Conservation (phyloP, 169 alveolate genomes). For the Plasmodium berghei region DNA sequence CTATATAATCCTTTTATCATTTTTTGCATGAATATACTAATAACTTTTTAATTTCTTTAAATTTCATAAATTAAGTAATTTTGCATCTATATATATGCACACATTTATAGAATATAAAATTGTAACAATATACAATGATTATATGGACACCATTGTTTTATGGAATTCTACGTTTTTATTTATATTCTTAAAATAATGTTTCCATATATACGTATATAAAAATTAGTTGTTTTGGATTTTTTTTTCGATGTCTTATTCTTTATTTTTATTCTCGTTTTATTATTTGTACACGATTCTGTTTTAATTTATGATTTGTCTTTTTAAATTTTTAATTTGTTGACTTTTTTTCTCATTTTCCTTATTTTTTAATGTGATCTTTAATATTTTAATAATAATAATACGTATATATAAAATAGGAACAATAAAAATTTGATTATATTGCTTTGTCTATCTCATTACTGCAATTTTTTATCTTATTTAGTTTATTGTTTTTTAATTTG, state of each 20-base stretch:
- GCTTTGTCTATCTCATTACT: background rate
- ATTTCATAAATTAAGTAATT: background rate
- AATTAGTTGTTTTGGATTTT: background rate
- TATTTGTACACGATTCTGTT: slow-evolving; percentile 1
- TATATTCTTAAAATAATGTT: too few species aligned
- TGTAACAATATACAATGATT: too few species aligned
- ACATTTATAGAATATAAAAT: too few species aligned
- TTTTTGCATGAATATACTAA: background rate
- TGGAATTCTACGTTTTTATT: too few species aligned
- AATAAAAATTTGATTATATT: background rate
- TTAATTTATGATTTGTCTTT: slow-evolving; percentile 4
- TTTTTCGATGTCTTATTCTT: background rate
- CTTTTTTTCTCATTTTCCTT: background rate
- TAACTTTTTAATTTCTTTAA: background rate
- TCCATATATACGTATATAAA: too few species aligned
- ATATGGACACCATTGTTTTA: too few species aligned
- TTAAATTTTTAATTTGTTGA: slow-evolving; percentile 3
- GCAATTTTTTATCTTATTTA: background rate
- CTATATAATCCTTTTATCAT: background rate
- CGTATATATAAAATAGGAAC: background rate
- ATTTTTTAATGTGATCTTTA: slow-evolving; percentile 23
- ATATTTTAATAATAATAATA: slow-evolving; percentile 10
- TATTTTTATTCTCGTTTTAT: slow-evolving; percentile 12
- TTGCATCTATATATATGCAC: background rate
- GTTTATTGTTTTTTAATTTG: background rate